Percentiles rank a stretch among this genome's conserved stretches.
Evolutionary conservation across 192 early-diverging fungal genomes (phyloP).

Genomic region (Backusella morwellensis): DNA sequence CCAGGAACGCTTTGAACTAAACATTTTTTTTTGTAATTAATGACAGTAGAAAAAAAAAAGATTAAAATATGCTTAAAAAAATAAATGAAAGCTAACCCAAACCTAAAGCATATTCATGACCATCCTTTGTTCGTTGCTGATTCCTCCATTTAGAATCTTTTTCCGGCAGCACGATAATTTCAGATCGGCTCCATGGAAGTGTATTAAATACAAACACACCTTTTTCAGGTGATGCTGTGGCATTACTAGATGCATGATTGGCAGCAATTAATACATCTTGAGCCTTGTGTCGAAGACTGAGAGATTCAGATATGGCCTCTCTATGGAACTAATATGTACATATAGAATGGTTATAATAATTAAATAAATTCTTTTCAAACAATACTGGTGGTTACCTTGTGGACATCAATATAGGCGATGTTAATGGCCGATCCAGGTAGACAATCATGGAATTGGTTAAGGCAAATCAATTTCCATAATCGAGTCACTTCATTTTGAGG

Average conservation of each 20-base stretch:
- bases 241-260: background rate
- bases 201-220: constrained; percentile 64
- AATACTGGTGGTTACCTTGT: constrained; percentile 36
- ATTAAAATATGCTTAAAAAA: background rate
- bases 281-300: constrained; percentile 27
- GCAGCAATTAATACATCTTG: constrained; percentile 17
- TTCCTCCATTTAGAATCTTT: constrained; percentile 27
- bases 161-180: constrained; percentile 60
- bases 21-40: background rate
- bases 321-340: constrained; percentile 39
- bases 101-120: constrained; percentile 47
- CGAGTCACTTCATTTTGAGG: constrained; percentile 73
- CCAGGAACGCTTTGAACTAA: constrained; percentile 22
- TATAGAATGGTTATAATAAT: background rate
- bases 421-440: constrained; percentile 92
- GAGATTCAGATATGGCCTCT: constrained; percentile 26
- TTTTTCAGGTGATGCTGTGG: background rate
- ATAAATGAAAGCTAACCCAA: constrained; percentile 8
- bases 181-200: constrained; percentile 65
- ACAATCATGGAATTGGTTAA: constrained; percentile 99
- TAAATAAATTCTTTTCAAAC: no score
- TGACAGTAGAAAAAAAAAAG: background rate
- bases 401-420: constrained; percentile 85
- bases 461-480: constrained; percentile 86
- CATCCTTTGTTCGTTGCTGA: constrained; percentile 25